Evolutionary conservation across 768 basidiomycete genomes (phyloP).

Genomic region (Suillus placidus): DNA sequence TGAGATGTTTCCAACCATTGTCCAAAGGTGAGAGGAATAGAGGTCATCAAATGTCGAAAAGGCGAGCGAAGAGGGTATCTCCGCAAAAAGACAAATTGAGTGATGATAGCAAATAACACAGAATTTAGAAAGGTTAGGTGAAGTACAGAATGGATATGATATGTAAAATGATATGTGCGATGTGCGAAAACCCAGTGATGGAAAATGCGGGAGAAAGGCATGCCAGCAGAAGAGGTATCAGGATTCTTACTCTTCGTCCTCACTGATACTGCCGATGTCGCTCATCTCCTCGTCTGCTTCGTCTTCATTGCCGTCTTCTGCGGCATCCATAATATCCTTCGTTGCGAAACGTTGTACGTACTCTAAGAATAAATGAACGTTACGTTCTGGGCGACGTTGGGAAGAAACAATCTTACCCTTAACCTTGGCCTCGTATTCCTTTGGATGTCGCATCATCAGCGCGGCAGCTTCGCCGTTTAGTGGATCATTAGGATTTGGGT

Average conservation of each 20-base stretch:
- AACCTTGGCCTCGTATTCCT: conserved; percentile 92
- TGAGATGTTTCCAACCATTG: conserved; percentile 26
- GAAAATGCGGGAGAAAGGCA: conserved; percentile 8
- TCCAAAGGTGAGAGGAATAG: conserved; percentile 16
- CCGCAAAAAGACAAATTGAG: conserved; percentile 21
- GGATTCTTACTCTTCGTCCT: conserved; percentile 51
- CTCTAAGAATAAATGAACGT: conserved; percentile 49
- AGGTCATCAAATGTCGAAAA: conserved; percentile 1
- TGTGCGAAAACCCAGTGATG: not conserved
- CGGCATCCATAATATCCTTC: conserved; percentile 84
- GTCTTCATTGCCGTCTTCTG: conserved; percentile 58
- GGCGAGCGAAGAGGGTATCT: conserved; percentile 30
- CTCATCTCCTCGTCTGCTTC: conserved; percentile 88
- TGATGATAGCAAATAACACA: conserved; percentile 20
- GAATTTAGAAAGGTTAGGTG: conserved; percentile 11
- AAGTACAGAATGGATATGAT: conserved; percentile 14
- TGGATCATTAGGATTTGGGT: conserved; percentile 98
- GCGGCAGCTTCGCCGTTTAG: conserved; percentile 98
- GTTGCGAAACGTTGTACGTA: conserved; percentile 96
- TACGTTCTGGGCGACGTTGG: not conserved
- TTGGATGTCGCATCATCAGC: conserved; percentile 94
- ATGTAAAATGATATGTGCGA: conserved; percentile 13
- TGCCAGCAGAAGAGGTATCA: conserved; percentile 21
- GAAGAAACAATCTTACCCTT: conserved; percentile 58
- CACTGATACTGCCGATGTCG: conserved; percentile 82